Conservation (phyloP, 2,329 filamentous ascomycete species). For the Chrysoporthe deuterocubensis region DNA sequence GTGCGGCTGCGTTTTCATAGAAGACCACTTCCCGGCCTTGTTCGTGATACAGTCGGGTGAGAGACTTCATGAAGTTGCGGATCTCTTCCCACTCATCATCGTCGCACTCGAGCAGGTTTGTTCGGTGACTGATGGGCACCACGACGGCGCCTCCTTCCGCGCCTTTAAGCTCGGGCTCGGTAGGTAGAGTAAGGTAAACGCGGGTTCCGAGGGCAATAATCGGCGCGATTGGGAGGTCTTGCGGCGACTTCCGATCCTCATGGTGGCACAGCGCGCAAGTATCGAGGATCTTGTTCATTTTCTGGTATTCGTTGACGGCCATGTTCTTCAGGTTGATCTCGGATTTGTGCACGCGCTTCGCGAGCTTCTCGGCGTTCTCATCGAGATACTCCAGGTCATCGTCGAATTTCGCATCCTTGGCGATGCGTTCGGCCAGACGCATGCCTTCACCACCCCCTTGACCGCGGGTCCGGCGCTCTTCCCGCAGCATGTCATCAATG, state of each 20-base stretch:
- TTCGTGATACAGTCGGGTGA: conserved; percentile 92
- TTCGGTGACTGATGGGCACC: conserved; percentile 83
- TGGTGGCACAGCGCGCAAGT: conserved; percentile 90
- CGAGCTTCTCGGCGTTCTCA: conserved; percentile 90
- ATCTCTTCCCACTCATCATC: conserved; percentile 99
- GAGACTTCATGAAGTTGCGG: conserved; percentile 97
- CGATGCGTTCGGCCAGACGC: conserved; percentile 87
- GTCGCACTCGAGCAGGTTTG: conserved; percentile 94
- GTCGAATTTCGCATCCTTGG: conserved; percentile 89
- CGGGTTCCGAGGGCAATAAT: conserved; percentile 84
- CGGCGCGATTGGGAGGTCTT: conserved; percentile 75
- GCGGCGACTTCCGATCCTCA: conserved; percentile 73
- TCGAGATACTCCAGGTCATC: conserved; percentile 96
- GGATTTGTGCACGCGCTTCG: conserved; percentile 83
- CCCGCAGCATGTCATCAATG: conserved; percentile 95
- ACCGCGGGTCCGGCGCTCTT: conserved; percentile 84
- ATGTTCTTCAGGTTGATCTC: conserved; percentile 86
- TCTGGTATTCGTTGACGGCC: conserved; percentile 87
- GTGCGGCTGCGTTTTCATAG: conserved; percentile 93
- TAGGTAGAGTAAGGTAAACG: conserved; percentile 85
- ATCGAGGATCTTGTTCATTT: conserved; percentile 84
- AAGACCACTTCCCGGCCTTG: conserved; percentile 92
- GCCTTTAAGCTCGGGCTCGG: conserved; percentile 81
- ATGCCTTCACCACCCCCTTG: conserved; percentile 79
- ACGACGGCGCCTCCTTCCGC: conserved; percentile 80